Evolutionary conservation across 352 stramenopile genomes (phyloP), one percentile per base, ranked within the genome.

Genomic region (Globisporangium lucens): DNA sequence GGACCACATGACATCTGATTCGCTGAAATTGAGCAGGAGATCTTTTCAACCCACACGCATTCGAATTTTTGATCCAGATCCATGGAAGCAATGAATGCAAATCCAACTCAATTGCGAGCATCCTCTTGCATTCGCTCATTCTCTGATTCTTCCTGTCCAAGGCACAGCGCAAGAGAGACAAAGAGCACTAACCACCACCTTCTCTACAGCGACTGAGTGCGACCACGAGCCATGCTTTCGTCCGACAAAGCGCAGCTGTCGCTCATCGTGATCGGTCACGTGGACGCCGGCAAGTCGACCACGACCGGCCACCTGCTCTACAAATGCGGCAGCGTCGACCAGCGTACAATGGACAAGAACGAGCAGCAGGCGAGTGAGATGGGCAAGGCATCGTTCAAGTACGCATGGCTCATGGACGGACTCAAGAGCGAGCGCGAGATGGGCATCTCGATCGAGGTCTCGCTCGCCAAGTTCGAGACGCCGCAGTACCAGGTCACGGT

Each of bases 331-430:
- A 93, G 94, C 73, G 98, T 99, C 74, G 94, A 99, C 84, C 97
- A 99, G 87, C 92, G 94, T 89, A 98, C 96, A 29, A 99, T 99
- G 79, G 97, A 99, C 76, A 99, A 99, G 82, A 98, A 97, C 77
- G 94, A 99, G 86, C 98, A 98, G 73, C 97, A 99, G 80, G 94
- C 97, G 27, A 89, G 80, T 41, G 97, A 99, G 80, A 73, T 98
- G n/a, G 97, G 97, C 66, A 99, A 99, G 83, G 87, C 82, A 36
- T 99, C 97, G 66, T 99, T 99, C 90, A 99, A 99, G 80, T 99
- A 99, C 82, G 97, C 97, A 35, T 99, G 97, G 96, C 92, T 99
- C 65, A 86, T 99, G 60, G 97, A 99, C 84, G 99, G 98, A 76
- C 86, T 98, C 33, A 99, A 99, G 86, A 94, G 95, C 60, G 97